Conservation (phyloP, 73 alveolate species). For the Paramecium biaurelia region DNA sequence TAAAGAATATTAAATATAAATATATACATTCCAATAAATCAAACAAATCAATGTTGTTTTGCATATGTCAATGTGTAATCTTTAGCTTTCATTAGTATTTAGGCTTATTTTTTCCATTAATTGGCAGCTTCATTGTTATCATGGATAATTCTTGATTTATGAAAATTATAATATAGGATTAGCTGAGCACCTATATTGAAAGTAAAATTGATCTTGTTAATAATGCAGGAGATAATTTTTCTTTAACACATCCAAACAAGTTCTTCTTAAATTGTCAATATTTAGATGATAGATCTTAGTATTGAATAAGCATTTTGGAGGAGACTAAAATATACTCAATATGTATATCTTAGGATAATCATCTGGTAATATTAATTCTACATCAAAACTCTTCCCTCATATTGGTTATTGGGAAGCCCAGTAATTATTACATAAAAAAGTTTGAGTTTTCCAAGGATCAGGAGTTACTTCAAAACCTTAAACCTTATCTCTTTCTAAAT, state of each 20-base stretch:
- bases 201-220: constrained; percentile 88
- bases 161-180: constrained; percentile 55
- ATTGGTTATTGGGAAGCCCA: constrained; percentile 60
- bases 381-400: constrained; percentile 83
- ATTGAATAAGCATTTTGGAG: constrained; percentile 91
- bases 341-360: constrained; percentile 85
- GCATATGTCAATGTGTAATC: constrained; percentile 86
- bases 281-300: constrained; percentile 95
- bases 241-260: constrained; percentile 89
- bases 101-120: constrained; percentile 81
- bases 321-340: constrained; percentile 29
- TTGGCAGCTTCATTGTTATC: constrained; percentile 88
- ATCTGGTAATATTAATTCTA: constrained; percentile 84
- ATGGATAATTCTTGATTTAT: constrained; percentile 78
- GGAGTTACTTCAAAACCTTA: constrained; percentile 62
- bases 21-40: not conserved
- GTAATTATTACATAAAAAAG: constrained; percentile 54
- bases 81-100: constrained; percentile 85
- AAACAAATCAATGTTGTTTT: not conserved
- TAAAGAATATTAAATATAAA: not conserved
- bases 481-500: constrained; percentile 13
- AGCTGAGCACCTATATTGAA: constrained; percentile 90
- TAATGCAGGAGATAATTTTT: constrained; percentile 95
- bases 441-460: constrained; percentile 49
- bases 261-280: constrained; percentile 91